Evolutionary conservation across 805 yeast species (phyloP).

Genomic region (Jamesozyma jinghongensis): DNA sequence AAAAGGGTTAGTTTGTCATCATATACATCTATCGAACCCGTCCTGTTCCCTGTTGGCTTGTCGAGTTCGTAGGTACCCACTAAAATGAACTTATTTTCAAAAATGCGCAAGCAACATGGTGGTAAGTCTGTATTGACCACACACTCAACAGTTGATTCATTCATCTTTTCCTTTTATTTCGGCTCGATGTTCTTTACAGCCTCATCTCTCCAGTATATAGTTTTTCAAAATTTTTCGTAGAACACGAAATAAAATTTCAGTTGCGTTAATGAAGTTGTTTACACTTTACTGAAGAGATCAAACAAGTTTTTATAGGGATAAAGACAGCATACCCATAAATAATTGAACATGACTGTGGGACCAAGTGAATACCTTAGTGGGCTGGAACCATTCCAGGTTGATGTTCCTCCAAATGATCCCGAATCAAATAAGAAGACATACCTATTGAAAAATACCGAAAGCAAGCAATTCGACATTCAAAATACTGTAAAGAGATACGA

Average conservation of each 20-base stretch:
- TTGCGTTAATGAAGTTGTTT: background rate
- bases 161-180: constrained; percentile 3
- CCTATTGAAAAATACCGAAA: constrained; percentile 17
- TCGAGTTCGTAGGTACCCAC: constrained; percentile 79
- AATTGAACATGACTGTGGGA: background rate
- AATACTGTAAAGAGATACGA: constrained; percentile 60
- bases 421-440: constrained; percentile 20
- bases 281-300: no score
- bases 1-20: constrained; percentile 18
- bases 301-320: no score
- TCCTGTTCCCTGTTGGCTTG: constrained; percentile 45
- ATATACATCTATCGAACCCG: constrained; percentile 51
- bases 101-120: constrained; percentile 71
- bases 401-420: constrained; percentile 8
- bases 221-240: background rate
- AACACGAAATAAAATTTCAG: background rate
- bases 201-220: no score
- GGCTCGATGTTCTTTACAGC: no score
- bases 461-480: constrained; percentile 39
- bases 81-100: constrained; percentile 40
- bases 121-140: constrained; percentile 47
- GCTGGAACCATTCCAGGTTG: constrained; percentile 7
- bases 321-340: background rate
- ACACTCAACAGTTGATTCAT: constrained; percentile 13
- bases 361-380: constrained; percentile 16